Conservation (phyloP, 345 rosid species). For the Rhodomyrtus tomentosa region DNA sequence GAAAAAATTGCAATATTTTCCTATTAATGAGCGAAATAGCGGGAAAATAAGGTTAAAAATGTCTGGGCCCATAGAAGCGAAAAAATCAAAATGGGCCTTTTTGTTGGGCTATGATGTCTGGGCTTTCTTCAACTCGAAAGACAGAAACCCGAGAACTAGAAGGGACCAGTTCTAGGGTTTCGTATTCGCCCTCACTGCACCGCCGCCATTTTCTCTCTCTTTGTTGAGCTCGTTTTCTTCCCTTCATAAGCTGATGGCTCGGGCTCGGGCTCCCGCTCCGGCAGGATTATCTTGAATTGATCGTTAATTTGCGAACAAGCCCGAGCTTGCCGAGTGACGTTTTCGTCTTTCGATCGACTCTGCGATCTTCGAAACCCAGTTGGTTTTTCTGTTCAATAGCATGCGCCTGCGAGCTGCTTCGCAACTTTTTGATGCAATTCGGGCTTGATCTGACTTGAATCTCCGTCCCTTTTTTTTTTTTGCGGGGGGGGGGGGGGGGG, state of each 20-base stretch:
- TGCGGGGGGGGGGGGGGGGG: neutral
- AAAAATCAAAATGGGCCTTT: neutral
- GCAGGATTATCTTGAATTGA: neutral
- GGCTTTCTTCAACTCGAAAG: neutral
- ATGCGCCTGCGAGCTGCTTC: neutral
- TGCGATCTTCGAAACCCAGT: neutral
- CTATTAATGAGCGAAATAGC: too few relatives aligned
- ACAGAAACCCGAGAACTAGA: neutral
- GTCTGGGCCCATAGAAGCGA: too few relatives aligned
- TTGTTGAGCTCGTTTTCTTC: neutral
- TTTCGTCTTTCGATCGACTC: neutral
- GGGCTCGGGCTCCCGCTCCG: neutral
- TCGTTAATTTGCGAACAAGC: neutral
- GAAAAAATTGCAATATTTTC: too few relatives aligned
- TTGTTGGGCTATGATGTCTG: rapidly evolving
- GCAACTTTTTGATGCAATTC: neutral
- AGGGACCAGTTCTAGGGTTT: neutral
- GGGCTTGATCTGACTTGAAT: neutral
- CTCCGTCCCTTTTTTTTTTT: neutral
- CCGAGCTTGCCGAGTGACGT: neutral
- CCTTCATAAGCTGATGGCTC: neutral
- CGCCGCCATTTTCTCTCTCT: neutral
- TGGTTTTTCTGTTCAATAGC: neutral
- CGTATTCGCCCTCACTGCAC: neutral
- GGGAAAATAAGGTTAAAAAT: too few relatives aligned